These are phyloP conservation scores for Bryoerythrophyllum caledonicum DNA, from an alignment of 225 moss, liverwort and hornwort genomes.

Conservation along the genomic window DNA sequence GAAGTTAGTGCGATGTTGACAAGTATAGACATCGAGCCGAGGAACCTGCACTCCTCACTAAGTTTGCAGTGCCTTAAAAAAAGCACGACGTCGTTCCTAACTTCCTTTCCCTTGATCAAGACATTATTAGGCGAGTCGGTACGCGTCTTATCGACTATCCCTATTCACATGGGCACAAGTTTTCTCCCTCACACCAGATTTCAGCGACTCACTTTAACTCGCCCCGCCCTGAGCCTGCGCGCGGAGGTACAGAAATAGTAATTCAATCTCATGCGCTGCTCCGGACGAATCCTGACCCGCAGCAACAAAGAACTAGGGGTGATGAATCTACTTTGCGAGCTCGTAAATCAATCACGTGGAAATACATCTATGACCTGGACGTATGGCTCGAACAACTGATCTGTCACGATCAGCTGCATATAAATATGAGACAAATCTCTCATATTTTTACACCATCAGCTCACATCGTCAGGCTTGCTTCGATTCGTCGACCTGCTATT, in stretches of 20 bases:
- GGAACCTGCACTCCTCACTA: not conserved
- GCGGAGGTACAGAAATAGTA: not conserved
- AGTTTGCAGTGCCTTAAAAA: too few species aligned
- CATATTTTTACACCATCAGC: too few species aligned
- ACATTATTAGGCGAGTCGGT: not conserved
- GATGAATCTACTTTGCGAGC: not conserved
- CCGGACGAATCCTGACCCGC: too few species aligned
- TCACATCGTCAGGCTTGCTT: too few species aligned
- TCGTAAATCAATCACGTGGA: too few species aligned
- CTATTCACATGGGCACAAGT: not conserved
- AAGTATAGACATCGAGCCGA: not conserved
- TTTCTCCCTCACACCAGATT: too few species aligned
- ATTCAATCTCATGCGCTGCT: not conserved
- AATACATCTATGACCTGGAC: not conserved
- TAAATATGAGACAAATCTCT: too few species aligned
- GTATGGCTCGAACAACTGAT: not conserved
- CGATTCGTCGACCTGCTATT: too few species aligned
- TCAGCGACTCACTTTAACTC: too few species aligned
- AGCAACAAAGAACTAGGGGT: not conserved
- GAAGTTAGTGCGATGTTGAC: too few species aligned
- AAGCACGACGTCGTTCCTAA: too few species aligned
- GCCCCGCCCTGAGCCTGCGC: not conserved
- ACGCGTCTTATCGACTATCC: not conserved
- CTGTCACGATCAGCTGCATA: too few species aligned
- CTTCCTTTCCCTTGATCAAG: not conserved